phyloP scores from a whole-genome alignment of 805 yeast genomes.

The Spathaspora passalidarum region DNA sequence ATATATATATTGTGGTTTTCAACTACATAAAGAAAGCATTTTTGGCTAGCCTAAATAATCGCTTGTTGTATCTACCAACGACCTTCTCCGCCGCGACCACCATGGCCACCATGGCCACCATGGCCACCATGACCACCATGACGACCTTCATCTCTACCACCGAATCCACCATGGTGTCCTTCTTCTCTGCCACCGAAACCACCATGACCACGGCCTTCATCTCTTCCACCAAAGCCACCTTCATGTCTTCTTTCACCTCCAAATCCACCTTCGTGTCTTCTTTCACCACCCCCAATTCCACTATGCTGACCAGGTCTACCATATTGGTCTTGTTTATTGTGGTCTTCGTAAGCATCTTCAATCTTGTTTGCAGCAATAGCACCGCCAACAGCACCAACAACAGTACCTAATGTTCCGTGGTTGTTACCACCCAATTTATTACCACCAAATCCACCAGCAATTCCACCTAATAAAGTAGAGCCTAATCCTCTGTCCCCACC shows the following conservation, averaged over 20 bases:
- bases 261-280: no score
- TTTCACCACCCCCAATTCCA: constrained; percentile 11
- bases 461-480: constrained; percentile 48
- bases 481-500: constrained; percentile 40
- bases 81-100: constrained; percentile 8
- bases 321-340: constrained; percentile 15
- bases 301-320: constrained; percentile 17
- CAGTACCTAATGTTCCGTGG: constrained; percentile 43
- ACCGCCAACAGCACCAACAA: constrained; percentile 55
- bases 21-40: background rate
- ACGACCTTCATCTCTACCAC: constrained; percentile 3
- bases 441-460: constrained; percentile 54
- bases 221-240: constrained; percentile 7
- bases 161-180: no score
- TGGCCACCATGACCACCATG: constrained; percentile 7
- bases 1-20: background rate
- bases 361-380: constrained; percentile 52
- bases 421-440: constrained; percentile 34
- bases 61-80: no score
- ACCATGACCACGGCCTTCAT: constrained; percentile 4
- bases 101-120: constrained; percentile 9
- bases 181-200: constrained; percentile 6
- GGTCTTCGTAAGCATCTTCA: constrained; percentile 36
- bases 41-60: background rate
- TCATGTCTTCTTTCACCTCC: constrained; percentile 10